Conservation (phyloP, 345 rosid genomes). For the Syzygium aromaticum region DNA sequence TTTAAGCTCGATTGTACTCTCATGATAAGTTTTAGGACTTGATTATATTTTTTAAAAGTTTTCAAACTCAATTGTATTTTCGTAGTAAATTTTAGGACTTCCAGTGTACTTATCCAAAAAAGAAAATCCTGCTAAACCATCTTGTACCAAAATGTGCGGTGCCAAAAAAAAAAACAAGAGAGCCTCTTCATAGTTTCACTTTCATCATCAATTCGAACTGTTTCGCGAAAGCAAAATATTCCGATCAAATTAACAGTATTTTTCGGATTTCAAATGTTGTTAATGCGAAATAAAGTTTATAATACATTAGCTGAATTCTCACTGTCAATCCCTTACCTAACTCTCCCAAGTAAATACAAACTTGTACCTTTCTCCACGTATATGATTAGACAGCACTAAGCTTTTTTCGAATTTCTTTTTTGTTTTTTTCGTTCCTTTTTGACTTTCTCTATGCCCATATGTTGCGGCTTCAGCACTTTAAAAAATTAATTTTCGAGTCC, state of each 20-base stretch:
- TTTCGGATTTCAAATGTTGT: not conserved
- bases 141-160: not conserved
- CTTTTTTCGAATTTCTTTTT: not conserved
- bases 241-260: not conserved
- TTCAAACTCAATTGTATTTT: too few species aligned
- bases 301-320: not conserved
- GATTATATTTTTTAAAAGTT: too few species aligned
- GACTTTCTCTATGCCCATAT: not conserved
- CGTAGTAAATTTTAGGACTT: too few species aligned
- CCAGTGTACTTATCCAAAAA: too few species aligned
- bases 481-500: not conserved
- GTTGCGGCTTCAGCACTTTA: not conserved
- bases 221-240: not conserved
- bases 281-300: not conserved
- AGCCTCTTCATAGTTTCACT: not conserved
- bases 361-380: not conserved
- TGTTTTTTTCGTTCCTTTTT: not conserved
- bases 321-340: slow-evolving; percentile 10
- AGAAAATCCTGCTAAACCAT: not conserved
- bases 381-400: slow-evolving; percentile 26
- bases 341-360: not conserved
- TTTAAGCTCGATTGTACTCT: too few species aligned
- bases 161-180: not conserved
- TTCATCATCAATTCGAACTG: not conserved
- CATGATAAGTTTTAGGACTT: too few species aligned